These are phyloP conservation scores for Fragilariopsis cylindrus DNA, from an alignment of 108 stramenopile species.

Conservation along the genomic window DNA sequence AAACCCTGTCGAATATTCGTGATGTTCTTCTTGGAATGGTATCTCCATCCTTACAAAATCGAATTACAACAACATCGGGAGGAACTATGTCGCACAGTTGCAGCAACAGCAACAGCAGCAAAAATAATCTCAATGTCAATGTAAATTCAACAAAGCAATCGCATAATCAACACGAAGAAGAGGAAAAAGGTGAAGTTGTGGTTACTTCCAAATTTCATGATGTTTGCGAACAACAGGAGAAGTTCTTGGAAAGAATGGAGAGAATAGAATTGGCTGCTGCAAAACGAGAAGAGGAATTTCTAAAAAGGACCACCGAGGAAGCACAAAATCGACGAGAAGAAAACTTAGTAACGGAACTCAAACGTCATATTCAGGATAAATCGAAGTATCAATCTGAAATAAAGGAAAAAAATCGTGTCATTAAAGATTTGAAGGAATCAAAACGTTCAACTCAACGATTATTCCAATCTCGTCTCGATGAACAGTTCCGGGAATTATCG, in stretches of 20 bases:
- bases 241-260: neutral
- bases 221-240: neutral
- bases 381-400: neutral
- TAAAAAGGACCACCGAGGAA: neutral
- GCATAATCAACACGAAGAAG: constrained; percentile 20
- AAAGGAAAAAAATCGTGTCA: neutral
- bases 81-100: neutral
- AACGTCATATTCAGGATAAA: neutral
- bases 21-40: neutral
- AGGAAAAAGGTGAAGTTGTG: too few species aligned
- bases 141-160: constrained; percentile 67
- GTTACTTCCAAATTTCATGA: neutral
- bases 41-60: neutral
- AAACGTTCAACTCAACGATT: neutral
- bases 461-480: neutral
- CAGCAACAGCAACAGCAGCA: constrained; percentile 16
- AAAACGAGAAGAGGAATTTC: neutral
- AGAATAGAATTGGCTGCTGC: neutral
- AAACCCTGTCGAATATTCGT: neutral
- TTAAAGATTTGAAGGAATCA: neutral
- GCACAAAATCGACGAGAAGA: neutral
- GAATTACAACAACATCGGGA: neutral
- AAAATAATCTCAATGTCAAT: constrained; percentile 54
- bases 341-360: constrained; percentile 18
- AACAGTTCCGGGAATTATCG: neutral